Conservation (phyloP, 768 basidiomycete genomes). For the Russula emetica region DNA sequence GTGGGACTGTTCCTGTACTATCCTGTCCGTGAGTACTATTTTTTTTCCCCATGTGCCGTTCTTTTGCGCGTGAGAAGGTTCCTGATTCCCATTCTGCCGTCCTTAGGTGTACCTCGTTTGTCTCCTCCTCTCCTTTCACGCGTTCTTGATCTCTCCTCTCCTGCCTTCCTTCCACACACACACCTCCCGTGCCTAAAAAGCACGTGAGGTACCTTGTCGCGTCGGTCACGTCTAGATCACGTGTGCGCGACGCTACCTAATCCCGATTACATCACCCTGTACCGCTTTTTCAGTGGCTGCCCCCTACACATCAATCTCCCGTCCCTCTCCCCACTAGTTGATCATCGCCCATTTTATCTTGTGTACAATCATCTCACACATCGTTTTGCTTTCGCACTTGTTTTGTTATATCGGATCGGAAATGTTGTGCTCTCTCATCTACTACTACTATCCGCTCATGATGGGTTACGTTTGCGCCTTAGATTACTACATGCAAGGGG, state of each 20-base stretch:
- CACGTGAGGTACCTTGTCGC: conserved; percentile 14
- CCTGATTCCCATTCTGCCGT: not conserved
- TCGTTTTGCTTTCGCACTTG: conserved; percentile 26
- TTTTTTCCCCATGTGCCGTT: not conserved
- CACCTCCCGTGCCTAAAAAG: not conserved
- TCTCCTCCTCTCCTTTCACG: conserved; percentile 1
- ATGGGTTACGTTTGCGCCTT: conserved; percentile 2
- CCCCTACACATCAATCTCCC: not conserved
- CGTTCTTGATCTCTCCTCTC: not conserved
- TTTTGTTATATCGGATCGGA: conserved; percentile 21
- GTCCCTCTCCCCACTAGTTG: not conserved
- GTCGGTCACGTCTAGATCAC: conserved; percentile 17
- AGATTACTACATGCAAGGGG: not conserved
- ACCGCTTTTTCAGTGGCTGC: not conserved
- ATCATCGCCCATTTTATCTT: not conserved
- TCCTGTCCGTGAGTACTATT: conserved; percentile 8
- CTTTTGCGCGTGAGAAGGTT: not conserved
- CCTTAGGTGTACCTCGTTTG: conserved; percentile 14
- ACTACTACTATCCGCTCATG: not conserved
- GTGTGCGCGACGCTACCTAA: conserved; percentile 15
- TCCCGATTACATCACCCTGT: not conserved
- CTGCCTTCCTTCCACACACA: not conserved
- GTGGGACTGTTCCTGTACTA: conserved; percentile 4
- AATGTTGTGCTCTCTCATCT: conserved; percentile 7
- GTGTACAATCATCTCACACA: conserved; percentile 13